Conservation (phyloP, 2,329 filamentous ascomycete genomes). For the Arthrobotrys sinensis region DNA sequence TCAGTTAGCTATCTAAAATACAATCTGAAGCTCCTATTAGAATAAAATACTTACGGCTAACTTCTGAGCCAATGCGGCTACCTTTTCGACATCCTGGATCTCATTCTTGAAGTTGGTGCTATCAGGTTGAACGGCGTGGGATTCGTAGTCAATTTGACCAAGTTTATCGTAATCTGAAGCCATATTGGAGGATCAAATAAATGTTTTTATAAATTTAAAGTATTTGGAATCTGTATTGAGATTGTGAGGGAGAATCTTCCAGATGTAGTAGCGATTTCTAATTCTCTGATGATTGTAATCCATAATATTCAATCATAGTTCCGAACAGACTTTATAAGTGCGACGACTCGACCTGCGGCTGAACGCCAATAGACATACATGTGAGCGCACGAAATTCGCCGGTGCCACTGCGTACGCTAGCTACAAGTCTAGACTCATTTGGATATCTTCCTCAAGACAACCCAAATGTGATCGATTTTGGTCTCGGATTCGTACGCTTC, state of each 20-base stretch:
- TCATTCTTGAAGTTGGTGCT: conserved; percentile 27
- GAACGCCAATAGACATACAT: not conserved
- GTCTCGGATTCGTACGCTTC: conserved; percentile 23
- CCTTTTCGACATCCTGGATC: conserved; percentile 40
- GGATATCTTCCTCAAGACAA: not conserved
- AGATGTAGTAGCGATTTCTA: not conserved
- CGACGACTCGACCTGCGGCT: conserved; percentile 14
- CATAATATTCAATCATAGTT: not conserved
- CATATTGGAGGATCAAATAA: conserved; percentile 2
- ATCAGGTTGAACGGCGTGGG: not conserved
- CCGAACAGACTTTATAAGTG: conserved; percentile 18
- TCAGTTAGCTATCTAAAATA: not conserved
- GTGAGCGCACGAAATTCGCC: not conserved
- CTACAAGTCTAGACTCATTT: conserved; percentile 1
- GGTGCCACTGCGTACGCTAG: conserved; percentile 4
- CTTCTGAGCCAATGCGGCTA: conserved; percentile 21
- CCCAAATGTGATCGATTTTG: not conserved
- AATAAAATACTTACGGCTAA: conserved; percentile 26
- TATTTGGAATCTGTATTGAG: not conserved
- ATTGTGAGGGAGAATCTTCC: too few relatives aligned
- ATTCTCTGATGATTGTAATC: not conserved
- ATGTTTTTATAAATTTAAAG: not conserved
- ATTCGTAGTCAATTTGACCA: conserved; percentile 1
- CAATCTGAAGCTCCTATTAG: not conserved
- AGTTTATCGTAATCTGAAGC: conserved; percentile 32